Evolutionary conservation across 2,329 filamentous ascomycete species (phyloP).

Genomic region (Diaporthe sp.): DNA sequence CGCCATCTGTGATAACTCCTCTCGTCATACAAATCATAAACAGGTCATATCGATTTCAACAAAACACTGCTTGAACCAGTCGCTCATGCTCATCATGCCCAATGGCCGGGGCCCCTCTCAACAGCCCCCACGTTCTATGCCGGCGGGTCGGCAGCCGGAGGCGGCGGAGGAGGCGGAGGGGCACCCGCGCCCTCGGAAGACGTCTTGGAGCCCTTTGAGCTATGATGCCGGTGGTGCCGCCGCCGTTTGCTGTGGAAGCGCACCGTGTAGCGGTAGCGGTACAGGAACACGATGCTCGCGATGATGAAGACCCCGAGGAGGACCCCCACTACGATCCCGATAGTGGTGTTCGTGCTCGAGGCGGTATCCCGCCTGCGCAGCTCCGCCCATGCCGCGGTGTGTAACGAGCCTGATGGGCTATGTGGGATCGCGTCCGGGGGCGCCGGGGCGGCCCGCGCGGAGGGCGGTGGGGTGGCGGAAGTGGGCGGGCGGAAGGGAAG

Average conservation of each 20-base stretch:
- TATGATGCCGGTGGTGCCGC: slow-evolving; percentile 9
- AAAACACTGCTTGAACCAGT: neutral
- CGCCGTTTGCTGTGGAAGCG: slow-evolving; percentile 13
- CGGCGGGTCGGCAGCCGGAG: slow-evolving; percentile 12
- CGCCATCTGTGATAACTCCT: neutral
- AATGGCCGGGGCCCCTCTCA: no score
- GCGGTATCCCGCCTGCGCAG: neutral
- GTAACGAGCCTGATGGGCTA: neutral
- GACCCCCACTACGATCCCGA: slow-evolving; percentile 26
- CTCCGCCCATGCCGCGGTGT: neutral
- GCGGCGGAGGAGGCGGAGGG: neutral
- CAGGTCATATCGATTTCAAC: neutral
- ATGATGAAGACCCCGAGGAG: slow-evolving; percentile 18
- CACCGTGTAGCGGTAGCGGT: slow-evolving; percentile 31
- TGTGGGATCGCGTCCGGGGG: neutral
- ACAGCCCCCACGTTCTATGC: neutral
- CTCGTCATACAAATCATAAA: neutral
- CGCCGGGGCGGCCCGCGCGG: slow-evolving; percentile 1
- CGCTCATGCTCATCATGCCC: neutral
- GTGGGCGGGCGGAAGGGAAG: neutral
- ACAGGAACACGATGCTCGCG: slow-evolving; percentile 28
- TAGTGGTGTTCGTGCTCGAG: slow-evolving; percentile 29
- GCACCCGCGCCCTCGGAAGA: slow-evolving; percentile 11
- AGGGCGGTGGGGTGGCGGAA: neutral
- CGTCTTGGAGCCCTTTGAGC: slow-evolving; percentile 13